Percentiles rank a stretch among this genome's conserved stretches.
phyloP scores from a whole-genome alignment of 495 filamentous ascomycete species.

The Neurospora intermedia region DNA sequence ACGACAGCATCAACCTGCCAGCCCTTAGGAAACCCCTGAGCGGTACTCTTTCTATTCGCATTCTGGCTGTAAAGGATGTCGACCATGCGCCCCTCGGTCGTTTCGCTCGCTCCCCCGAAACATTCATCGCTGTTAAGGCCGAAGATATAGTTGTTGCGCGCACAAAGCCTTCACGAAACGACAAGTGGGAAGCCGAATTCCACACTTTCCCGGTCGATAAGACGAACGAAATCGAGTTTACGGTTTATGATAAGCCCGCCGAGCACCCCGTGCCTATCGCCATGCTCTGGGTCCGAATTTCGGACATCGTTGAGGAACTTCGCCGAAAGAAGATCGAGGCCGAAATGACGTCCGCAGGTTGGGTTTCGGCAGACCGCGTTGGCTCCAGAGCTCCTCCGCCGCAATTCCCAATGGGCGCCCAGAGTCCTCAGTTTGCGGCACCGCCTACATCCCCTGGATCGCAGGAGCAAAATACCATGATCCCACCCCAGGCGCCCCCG shows the following conservation, averaged over 20 bases:
- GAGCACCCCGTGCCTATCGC: constrained; percentile 88
- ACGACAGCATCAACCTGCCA: constrained; percentile 92
- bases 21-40: constrained; percentile 90
- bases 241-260: constrained; percentile 88
- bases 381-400: constrained; percentile 39
- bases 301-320: constrained; percentile 95
- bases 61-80: constrained; percentile 84
- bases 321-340: constrained; percentile 94
- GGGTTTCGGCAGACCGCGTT: constrained; percentile 96
- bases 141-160: constrained; percentile 84
- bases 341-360: constrained; percentile 80
- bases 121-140: constrained; percentile 89
- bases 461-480: constrained; percentile 9
- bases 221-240: constrained; percentile 96
- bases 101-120: constrained; percentile 85
- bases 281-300: constrained; percentile 91
- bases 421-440: constrained; percentile 32
- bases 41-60: constrained; percentile 74
- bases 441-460: constrained; percentile 24
- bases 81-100: constrained; percentile 83
- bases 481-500: constrained; percentile 12
- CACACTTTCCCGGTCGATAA: constrained; percentile 92
- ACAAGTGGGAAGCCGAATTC: constrained; percentile 82
- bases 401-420: constrained; percentile 44
- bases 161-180: constrained; percentile 77